A percentile compares a stretch with the other conserved stretches of the same genome.
These are phyloP conservation scores for Tanacetum coccineum DNA, from an alignment of 129 eudicot species.

Conservation along the genomic window DNA sequence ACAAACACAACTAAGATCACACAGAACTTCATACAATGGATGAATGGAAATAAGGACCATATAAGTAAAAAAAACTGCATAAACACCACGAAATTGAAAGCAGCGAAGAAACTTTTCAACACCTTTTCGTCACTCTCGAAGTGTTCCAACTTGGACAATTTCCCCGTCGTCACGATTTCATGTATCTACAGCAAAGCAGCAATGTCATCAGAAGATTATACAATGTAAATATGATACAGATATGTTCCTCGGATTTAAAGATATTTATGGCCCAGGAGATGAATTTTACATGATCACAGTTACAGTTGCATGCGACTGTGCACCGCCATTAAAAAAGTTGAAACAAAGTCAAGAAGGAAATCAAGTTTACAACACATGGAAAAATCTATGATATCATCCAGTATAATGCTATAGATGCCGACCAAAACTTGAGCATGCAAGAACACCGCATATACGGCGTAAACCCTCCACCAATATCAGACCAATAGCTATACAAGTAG, in stretches of 20 bases:
- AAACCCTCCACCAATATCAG: no score
- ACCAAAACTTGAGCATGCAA: no score
- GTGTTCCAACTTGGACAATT: constrained; percentile 91
- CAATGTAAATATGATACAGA: background rate
- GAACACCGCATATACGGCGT: no score
- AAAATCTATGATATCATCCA: no score
- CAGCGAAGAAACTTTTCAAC: background rate
- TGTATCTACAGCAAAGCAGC: constrained; percentile 63
- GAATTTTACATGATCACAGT: background rate
- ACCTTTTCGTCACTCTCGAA: constrained; percentile 97
- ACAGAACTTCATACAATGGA: background rate
- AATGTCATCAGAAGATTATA: constrained; percentile 16
- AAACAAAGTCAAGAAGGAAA: no score
- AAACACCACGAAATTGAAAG: background rate
- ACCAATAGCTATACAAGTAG: no score
- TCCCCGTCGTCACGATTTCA: constrained; percentile 88
- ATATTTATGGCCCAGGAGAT: background rate
- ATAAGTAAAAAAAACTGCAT: background rate
- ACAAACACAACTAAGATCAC: constrained; percentile 1
- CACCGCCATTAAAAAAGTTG: no score
- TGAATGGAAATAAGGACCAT: background rate
- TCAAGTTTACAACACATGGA: no score
- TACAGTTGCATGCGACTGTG: background rate
- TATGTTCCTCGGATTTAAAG: background rate
- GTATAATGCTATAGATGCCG: no score